Percentiles rank a stretch among this genome's conserved stretches.
These are phyloP conservation scores for Akanthomyces uredinophilus DNA, from an alignment of 2,329 filamentous ascomycete genomes.

Conservation along the genomic window DNA sequence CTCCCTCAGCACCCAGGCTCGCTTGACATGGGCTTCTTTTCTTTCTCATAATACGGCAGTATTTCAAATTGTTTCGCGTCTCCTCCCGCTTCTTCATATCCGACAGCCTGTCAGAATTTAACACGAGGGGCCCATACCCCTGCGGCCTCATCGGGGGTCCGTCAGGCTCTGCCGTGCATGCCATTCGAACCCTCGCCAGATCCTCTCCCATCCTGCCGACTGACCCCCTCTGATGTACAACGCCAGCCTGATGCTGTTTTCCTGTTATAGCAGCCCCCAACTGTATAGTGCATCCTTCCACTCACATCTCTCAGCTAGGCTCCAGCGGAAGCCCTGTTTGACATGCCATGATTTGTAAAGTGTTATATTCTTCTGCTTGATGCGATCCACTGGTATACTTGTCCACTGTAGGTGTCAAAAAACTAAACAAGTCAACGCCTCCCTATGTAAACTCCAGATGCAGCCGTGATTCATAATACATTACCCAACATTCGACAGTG, in stretches of 20 bases:
- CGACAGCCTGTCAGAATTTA: not conserved
- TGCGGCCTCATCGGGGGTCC: not conserved
- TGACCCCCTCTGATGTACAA: not conserved
- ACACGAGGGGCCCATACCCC: not conserved
- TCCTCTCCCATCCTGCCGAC: not conserved
- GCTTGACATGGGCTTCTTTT: not conserved
- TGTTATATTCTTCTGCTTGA: not conserved
- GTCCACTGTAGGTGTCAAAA: not conserved
- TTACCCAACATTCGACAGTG: not conserved
- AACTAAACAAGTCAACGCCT: not conserved
- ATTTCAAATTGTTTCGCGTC: not conserved
- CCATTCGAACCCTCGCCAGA: not conserved
- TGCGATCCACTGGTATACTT: not conserved
- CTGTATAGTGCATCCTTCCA: constrained; percentile 5
- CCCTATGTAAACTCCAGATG: not conserved
- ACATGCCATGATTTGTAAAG: not conserved
- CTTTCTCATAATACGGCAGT: not conserved
- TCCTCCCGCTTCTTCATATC: not conserved
- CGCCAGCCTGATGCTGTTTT: not conserved
- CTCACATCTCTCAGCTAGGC: constrained; percentile 2
- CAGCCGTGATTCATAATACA: not conserved
- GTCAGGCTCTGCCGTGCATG: not conserved
- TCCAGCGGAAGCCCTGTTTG: not conserved
- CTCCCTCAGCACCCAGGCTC: not conserved
- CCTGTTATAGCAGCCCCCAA: not conserved